phyloP scores from a whole-genome alignment of 2,329 filamentous ascomycete species.

The Aspergillus intermedius region DNA sequence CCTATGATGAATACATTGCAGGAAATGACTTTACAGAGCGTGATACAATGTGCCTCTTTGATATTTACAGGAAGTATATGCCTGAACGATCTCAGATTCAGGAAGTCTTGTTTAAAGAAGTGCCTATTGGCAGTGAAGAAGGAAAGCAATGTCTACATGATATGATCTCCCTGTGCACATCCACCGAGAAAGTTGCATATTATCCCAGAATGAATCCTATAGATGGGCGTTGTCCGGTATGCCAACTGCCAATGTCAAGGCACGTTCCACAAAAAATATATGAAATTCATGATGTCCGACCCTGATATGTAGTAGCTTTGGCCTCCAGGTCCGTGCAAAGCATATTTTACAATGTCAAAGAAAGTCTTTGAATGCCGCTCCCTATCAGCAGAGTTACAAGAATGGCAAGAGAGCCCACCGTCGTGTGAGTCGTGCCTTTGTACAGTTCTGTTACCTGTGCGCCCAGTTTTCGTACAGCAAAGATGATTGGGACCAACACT shows the following conservation, averaged over 20 bases:
- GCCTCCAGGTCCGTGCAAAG: conserved; percentile 1
- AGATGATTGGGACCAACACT: conserved; percentile 5
- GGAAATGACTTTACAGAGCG: conserved; percentile 13
- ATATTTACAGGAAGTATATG: conserved; percentile 17
- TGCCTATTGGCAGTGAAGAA: conserved; percentile 12
- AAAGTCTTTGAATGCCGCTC: conserved; percentile 5
- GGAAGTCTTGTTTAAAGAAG: conserved; percentile 11
- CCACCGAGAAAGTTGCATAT: conserved; percentile 11
- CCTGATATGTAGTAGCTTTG: not conserved
- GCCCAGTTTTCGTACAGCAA: conserved; percentile 1
- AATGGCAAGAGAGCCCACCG: conserved; percentile 7
- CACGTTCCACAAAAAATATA: not conserved
- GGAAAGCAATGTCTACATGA: conserved; percentile 13
- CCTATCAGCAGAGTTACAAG: conserved; percentile 8
- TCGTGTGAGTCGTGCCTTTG: not conserved
- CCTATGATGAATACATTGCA: conserved; percentile 15
- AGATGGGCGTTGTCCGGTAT: conserved; percentile 2
- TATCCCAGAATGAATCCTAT: conserved; percentile 3
- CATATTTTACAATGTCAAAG: conserved; percentile 6
- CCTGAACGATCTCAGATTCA: conserved; percentile 7
- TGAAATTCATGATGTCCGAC: not conserved
- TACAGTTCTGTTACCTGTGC: conserved; percentile 9
- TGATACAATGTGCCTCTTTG: conserved; percentile 12
- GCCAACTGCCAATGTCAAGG: conserved; percentile 3
- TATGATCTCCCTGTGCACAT: conserved; percentile 12